These are phyloP conservation scores for Gracilariopsis chorda DNA, from an alignment of 23 red algal species.

Conservation along the genomic window DNA sequence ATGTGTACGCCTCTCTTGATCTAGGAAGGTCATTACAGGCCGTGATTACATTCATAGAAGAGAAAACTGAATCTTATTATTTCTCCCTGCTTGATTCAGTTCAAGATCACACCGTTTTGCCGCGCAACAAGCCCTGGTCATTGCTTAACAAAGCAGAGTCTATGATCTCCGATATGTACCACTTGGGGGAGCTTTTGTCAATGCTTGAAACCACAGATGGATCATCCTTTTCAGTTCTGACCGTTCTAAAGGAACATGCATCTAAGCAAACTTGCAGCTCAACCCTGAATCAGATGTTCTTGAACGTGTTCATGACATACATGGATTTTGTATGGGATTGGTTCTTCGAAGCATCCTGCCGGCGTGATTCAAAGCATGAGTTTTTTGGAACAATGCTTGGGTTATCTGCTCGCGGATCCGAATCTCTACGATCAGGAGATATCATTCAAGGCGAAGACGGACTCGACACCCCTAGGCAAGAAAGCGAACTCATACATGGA, in stretches of 20 bases:
- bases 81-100: background rate
- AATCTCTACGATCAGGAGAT: background rate
- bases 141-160: conserved; percentile 15
- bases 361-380: conserved; percentile 1
- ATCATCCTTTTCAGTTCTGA: background rate
- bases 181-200: background rate
- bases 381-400: conserved; percentile 28
- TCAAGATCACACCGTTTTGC: background rate
- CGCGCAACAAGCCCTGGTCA: background rate
- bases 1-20: background rate
- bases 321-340: conserved; percentile 37
- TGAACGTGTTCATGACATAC: background rate
- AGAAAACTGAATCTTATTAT: background rate
- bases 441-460: background rate
- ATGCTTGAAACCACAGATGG: conserved; percentile 21
- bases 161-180: background rate
- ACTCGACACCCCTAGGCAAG: background rate
- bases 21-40: conserved; percentile 4
- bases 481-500: background rate
- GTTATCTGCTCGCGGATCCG: background rate
- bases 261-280: background rate
- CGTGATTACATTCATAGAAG: conserved; percentile 10
- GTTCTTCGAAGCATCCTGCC: conserved; percentile 27
- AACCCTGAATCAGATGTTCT: background rate
- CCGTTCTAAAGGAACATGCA: background rate